Base-by-base conservation (phyloP, 768 basidiomycete species). In the Lentinula detonsa region DNA sequence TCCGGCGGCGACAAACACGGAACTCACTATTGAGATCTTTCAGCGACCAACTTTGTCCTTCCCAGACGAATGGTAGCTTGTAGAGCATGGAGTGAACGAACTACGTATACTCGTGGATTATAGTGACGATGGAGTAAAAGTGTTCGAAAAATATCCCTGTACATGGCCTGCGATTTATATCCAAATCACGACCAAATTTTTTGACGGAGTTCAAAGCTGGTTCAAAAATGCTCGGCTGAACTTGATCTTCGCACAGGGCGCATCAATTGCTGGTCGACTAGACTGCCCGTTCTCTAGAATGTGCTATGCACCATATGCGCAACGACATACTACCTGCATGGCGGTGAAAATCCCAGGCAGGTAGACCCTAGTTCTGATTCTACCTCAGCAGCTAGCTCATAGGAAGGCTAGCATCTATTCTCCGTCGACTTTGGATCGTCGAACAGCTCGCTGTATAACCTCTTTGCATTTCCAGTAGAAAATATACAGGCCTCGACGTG, bases 141-240 rank as follows among this genome's bases (percentile, higher is more conserved):
- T 34, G 8, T 10, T 16, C n/a, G 23, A 39, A 52, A 52, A 35
- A 37, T 9, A 9, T 53, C 4, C 51, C 13, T 37, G 53, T 54
- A 54, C 18, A 15, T 54, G 16, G 53, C 13, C 53, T 11, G 35
- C 53, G 15, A 54, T 18, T 39, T 54, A 54, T 54, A 54, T 39
- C 34, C 53, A 37, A 16, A 35, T 52, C 53, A 21, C 35, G 31
- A 18, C 16, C 35, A 34, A 18, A 21, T 45, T 34, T 34, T 21
- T 53, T 35, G 35, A 31, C 51, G 51, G 53, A 54, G 53, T 54
- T 54, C 53, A n/a, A 54, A 54, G 34, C 37, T 54, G 37, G n/a
- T 54, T 40, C n/a, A 33, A 39, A 39, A 18, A 48, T 48, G 46
- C 11, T 48, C n/a, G 46, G 21, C 18, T 48, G 21, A 48, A 48